Evolutionary conservation across 2,329 filamentous ascomycete species (phyloP).

Genomic region (Phaeosphaeriaceae sp.): DNA sequence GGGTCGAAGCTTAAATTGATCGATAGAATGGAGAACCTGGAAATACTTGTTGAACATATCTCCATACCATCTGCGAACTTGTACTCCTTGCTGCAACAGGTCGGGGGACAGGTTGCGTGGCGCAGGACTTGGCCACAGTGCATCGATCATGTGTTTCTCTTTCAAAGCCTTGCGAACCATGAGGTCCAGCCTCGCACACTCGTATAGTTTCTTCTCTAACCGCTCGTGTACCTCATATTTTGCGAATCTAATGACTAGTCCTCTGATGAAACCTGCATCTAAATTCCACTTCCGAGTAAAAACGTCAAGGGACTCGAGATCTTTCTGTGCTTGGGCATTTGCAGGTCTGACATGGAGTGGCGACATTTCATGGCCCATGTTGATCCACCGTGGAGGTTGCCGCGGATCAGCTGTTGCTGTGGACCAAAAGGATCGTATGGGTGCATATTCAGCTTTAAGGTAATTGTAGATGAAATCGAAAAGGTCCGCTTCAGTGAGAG

Average conservation of each 20-base stretch:
- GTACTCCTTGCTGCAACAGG: slow-evolving; percentile 39
- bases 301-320: slow-evolving; percentile 43
- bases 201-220: slow-evolving; percentile 46
- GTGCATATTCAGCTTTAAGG: slow-evolving; percentile 47
- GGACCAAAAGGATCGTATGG: slow-evolving; percentile 45
- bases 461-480: slow-evolving; percentile 47
- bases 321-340: slow-evolving; percentile 46
- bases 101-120: slow-evolving; percentile 34
- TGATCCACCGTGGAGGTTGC: slow-evolving; percentile 38
- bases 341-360: slow-evolving; percentile 39
- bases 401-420: slow-evolving; percentile 43
- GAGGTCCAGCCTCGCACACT: slow-evolving; percentile 40
- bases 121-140: slow-evolving; percentile 43
- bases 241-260: slow-evolving; percentile 41
- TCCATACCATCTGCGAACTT: slow-evolving; percentile 45
- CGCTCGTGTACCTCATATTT: slow-evolving; percentile 45
- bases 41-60: slow-evolving; percentile 50
- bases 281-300: slow-evolving; percentile 40
- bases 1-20: slow-evolving; percentile 38
- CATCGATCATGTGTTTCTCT: slow-evolving; percentile 47
- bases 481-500: slow-evolving; percentile 42
- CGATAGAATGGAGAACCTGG: slow-evolving; percentile 34
- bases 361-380: slow-evolving; percentile 43
- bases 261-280: slow-evolving; percentile 39
- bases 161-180: slow-evolving; percentile 48